Conservation (phyloP, 139 green algal genomes). For the Haematococcus sp. region DNA sequence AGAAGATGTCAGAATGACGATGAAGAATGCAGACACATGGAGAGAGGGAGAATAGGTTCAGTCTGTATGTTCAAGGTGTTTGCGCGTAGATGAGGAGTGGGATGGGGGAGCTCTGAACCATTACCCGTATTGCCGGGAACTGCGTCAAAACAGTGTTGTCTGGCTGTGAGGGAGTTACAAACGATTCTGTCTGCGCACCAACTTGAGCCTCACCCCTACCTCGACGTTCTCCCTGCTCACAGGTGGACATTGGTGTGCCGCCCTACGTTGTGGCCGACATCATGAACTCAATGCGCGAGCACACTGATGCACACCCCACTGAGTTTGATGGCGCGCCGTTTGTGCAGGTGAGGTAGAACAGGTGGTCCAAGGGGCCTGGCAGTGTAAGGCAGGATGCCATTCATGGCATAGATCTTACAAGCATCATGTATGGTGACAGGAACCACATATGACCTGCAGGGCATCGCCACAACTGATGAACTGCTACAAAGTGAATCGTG, state of each 20-base stretch:
- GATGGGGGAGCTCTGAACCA: no score
- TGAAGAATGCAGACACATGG: no score
- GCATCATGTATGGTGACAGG: not conserved
- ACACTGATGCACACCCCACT: not conserved
- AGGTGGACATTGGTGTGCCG: slow-evolving; percentile 13
- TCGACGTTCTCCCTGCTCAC: not conserved
- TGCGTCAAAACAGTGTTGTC: no score
- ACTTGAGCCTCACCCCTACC: no score
- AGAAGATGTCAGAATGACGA: no score
- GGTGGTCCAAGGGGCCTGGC: no score
- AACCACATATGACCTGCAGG: not conserved
- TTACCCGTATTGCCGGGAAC: no score
- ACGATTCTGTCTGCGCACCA: no score
- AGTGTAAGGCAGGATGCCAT: not conserved
- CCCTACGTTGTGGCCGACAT: not conserved
- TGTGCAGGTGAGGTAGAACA: not conserved
- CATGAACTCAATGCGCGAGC: slow-evolving; percentile 6
- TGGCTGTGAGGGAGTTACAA: no score
- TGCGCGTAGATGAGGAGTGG: no score
- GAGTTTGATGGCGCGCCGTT: slow-evolving; percentile 14
- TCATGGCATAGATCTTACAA: not conserved
- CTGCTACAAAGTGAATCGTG: not conserved
- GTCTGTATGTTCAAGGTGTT: no score
- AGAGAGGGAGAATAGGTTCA: no score
- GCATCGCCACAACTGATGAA: not conserved